Evolutionary conservation across 352 stramenopile genomes (phyloP).

Genomic region (Globisporangium orthogonon): DNA sequence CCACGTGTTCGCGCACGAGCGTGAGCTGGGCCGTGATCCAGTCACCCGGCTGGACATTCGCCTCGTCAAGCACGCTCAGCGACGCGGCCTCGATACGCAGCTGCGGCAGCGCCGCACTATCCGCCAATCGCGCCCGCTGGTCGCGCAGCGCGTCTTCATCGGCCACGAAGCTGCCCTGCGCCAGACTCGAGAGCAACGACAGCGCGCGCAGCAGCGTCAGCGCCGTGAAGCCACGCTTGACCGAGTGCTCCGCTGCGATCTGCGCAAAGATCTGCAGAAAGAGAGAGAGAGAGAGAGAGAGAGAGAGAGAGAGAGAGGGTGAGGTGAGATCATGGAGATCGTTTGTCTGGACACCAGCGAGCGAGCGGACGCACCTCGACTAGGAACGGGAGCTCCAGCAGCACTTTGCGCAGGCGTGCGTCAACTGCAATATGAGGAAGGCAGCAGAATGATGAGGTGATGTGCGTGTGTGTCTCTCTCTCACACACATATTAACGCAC

Average conservation of each 20-base stretch:
- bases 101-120: conserved; percentile 27
- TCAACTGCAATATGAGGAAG: conserved; percentile 32
- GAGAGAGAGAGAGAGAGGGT: neutral
- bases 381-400: conserved; percentile 72
- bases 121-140: conserved; percentile 36
- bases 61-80: conserved; percentile 56
- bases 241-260: conserved; percentile 52
- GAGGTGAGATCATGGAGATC: neutral
- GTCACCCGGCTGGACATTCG: conserved; percentile 63
- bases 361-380: conserved; percentile 32
- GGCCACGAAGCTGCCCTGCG: conserved; percentile 59
- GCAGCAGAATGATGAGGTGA: neutral
- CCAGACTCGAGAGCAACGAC: conserved; percentile 60
- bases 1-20: conserved; percentile 45
- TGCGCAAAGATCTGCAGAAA: conserved; percentile 41
- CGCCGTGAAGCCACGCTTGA: conserved; percentile 57
- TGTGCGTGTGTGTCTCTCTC: neutral
- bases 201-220: conserved; percentile 50
- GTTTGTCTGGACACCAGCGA: too few species aligned
- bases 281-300: neutral
- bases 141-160: conserved; percentile 55
- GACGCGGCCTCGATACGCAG: conserved; percentile 26
- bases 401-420: conserved; percentile 49
- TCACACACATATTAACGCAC: conserved; percentile 21
- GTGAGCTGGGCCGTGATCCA: conserved; percentile 68